phyloP scores from a whole-genome alignment of 768 basidiomycete species.

The Russula abietina region DNA sequence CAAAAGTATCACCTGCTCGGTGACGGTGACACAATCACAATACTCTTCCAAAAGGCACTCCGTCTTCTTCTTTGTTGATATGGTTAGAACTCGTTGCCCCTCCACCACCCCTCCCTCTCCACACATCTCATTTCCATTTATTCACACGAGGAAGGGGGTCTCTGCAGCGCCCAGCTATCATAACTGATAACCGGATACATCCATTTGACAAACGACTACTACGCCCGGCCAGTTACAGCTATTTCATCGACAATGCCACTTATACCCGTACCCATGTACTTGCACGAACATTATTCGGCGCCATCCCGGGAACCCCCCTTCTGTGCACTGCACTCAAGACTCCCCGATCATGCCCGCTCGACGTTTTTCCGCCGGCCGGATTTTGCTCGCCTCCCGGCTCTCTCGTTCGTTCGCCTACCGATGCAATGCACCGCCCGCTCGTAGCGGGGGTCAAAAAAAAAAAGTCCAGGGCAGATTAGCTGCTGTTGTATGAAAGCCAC shows the following conservation, averaged over 20 bases:
- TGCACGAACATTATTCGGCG: slow-evolving; percentile 18
- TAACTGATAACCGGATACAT: neutral
- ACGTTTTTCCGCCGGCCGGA: slow-evolving; percentile 19
- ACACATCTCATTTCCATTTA: neutral
- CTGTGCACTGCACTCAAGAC: neutral
- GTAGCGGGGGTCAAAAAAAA: neutral
- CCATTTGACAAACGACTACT: slow-evolving; percentile 11
- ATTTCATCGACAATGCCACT: slow-evolving; percentile 16
- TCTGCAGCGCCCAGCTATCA: neutral
- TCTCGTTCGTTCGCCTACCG: slow-evolving; percentile 5
- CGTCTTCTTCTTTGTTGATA: neutral
- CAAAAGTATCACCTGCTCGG: slow-evolving; percentile 13
- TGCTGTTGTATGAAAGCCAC: neutral
- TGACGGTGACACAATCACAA: neutral
- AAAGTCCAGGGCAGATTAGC: neutral
- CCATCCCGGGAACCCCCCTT: slow-evolving; percentile 5
- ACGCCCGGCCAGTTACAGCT: slow-evolving; percentile 8
- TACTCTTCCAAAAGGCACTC: slow-evolving; percentile 7
- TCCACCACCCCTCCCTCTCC: neutral
- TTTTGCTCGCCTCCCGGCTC: slow-evolving; percentile 20
- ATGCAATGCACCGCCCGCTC: neutral
- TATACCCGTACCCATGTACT: neutral
- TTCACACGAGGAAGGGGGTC: neutral
- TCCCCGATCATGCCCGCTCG: neutral
- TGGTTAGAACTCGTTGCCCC: neutral